Evolutionary conservation across 257 asterid species (phyloP).

Genomic region (Solanum virginianum): DNA sequence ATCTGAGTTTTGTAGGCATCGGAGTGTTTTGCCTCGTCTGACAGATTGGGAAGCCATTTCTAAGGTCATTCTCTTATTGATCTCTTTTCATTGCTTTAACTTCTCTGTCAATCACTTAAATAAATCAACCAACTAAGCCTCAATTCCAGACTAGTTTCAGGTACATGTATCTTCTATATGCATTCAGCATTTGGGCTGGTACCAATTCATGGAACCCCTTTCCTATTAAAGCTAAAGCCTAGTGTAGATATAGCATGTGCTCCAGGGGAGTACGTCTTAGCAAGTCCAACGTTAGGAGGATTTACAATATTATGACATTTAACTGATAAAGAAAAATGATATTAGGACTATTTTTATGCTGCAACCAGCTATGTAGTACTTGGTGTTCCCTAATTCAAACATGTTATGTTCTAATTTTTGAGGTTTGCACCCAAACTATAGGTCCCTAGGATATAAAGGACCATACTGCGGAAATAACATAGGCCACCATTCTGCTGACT

Average conservation of each 20-base stretch:
- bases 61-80: constrained; percentile 31
- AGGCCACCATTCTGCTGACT: background rate
- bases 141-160: background rate
- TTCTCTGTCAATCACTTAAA: background rate
- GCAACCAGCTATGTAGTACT: background rate
- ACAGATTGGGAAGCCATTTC: constrained; percentile 80
- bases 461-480: background rate
- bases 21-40: constrained; percentile 51
- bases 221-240: background rate
- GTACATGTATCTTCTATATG: background rate
- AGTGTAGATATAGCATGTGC: background rate
- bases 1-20: constrained; percentile 48
- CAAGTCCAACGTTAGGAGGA: background rate
- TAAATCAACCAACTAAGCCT: background rate
- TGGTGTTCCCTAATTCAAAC: background rate
- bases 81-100: background rate
- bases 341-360: background rate
- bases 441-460: background rate
- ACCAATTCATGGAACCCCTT: background rate
- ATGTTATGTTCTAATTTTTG: background rate
- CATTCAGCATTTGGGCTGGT: background rate
- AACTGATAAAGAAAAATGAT: background rate
- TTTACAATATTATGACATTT: background rate
- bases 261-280: background rate
- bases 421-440: background rate